phyloP scores from a whole-genome alignment of 2,329 filamentous ascomycete species.

The Chaetothyriales sp. region DNA sequence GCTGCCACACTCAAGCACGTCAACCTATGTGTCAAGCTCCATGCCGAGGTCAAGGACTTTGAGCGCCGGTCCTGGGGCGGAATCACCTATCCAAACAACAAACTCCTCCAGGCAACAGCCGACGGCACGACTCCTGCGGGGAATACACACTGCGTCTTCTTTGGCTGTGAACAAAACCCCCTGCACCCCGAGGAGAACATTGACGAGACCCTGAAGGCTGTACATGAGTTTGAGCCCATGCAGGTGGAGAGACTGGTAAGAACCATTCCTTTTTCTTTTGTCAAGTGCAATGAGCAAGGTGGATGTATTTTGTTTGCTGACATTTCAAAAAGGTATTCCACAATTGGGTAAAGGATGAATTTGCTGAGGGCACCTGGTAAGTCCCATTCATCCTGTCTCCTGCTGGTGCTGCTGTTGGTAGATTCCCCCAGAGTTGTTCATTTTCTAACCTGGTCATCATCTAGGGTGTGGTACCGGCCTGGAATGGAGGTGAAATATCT shows the following conservation, averaged over 20 bases:
- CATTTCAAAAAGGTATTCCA: too few relatives aligned
- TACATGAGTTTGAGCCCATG: slow-evolving; percentile 23
- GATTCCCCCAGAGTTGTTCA: too few relatives aligned
- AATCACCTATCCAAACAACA: slow-evolving; percentile 30
- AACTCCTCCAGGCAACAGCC: slow-evolving; percentile 30
- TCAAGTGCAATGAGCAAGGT: not conserved
- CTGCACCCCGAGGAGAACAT: slow-evolving; percentile 32
- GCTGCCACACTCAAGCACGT: slow-evolving; percentile 29
- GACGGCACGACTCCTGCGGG: slow-evolving; percentile 32
- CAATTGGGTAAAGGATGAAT: too few relatives aligned
- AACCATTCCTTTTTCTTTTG: not conserved
- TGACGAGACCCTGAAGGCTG: slow-evolving; percentile 20
- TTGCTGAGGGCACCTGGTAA: too few relatives aligned
- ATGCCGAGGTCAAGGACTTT: slow-evolving; percentile 29
- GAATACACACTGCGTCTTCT: slow-evolving; percentile 35
- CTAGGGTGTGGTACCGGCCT: slow-evolving; percentile 25
- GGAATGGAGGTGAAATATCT: slow-evolving; percentile 26
- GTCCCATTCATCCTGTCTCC: too few relatives aligned
- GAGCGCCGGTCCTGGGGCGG: slow-evolving; percentile 32
- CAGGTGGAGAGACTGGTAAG: slow-evolving; percentile 16
- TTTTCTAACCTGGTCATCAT: not conserved
- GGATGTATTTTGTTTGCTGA: too few relatives aligned
- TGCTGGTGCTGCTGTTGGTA: not conserved
- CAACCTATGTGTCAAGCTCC: slow-evolving; percentile 34
- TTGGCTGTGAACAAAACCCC: slow-evolving; percentile 30